These are phyloP conservation scores for Cenchrus purpureus DNA, from an alignment of 176 grass and related monocot species.

Conservation along the genomic window DNA sequence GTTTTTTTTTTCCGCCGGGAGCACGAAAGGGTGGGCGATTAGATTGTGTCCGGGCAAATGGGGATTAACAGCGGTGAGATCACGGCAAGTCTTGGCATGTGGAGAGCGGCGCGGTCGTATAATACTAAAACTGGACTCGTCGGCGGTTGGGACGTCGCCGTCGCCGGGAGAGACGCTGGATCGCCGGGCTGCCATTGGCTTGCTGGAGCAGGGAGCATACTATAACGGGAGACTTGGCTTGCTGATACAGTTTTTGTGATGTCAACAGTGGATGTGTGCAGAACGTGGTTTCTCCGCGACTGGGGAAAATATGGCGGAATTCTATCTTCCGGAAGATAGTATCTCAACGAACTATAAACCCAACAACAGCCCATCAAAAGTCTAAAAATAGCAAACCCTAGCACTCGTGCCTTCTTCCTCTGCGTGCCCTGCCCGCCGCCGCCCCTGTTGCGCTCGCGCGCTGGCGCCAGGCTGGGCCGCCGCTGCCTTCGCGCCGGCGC, in stretches of 20 bases:
- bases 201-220: conserved; percentile 3
- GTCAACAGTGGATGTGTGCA: background rate
- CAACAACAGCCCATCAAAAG: too few relatives aligned
- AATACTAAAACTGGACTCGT: conserved; percentile 4
- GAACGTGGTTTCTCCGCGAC: background rate
- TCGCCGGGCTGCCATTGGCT: conserved; percentile 10
- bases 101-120: background rate
- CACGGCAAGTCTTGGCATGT: conserved; percentile 40
- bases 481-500: too few relatives aligned
- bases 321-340: too few relatives aligned
- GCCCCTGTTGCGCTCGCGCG: too few relatives aligned
- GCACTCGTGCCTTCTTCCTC: too few relatives aligned
- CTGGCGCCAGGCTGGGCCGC: too few relatives aligned
- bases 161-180: background rate
- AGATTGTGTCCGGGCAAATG: conserved; percentile 35
- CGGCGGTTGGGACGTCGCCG: background rate
- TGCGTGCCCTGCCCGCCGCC: too few relatives aligned
- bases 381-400: too few relatives aligned
- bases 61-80: conserved; percentile 11
- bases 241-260: background rate
- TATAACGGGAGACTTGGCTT: conserved; percentile 25
- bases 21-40: background rate
- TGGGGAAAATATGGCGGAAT: too few relatives aligned
- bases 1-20: background rate
- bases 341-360: too few relatives aligned